A percentile compares a stretch with the other conserved stretches of the same genome.
Conservation (phyloP, 2,329 filamentous ascomycete species). For the Dactylellina parvicollis region DNA sequence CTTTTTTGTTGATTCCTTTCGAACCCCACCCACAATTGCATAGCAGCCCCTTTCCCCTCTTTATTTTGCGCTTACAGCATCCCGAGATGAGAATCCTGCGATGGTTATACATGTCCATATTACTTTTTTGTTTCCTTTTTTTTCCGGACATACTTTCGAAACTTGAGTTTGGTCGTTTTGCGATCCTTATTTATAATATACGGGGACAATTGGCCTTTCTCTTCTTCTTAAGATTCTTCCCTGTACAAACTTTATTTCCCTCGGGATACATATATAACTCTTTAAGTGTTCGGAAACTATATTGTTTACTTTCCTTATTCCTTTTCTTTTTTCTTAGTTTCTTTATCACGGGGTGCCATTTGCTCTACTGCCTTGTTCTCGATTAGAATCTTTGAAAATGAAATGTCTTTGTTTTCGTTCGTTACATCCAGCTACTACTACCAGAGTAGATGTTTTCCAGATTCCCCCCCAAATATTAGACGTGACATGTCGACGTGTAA, state of each 20-base stretch:
- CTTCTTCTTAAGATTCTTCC: slow-evolving; percentile 6
- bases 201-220: background rate
- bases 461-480: background rate
- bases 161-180: background rate
- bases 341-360: slow-evolving; percentile 22
- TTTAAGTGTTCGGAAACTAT: slow-evolving; percentile 44
- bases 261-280: slow-evolving; percentile 35
- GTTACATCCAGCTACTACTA: background rate
- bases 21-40: slow-evolving; percentile 7
- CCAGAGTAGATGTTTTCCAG: background rate
- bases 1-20: slow-evolving; percentile 1
- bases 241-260: slow-evolving; percentile 39
- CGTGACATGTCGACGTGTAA: too few relatives aligned
- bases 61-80: background rate
- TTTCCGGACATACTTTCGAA: background rate
- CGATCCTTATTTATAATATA: background rate
- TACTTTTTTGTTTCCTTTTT: background rate
- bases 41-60: background rate
- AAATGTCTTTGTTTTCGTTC: background rate
- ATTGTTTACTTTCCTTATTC: slow-evolving; percentile 31
- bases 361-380: background rate
- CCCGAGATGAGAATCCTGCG: background rate
- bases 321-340: background rate
- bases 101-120: slow-evolving; percentile 31
- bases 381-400: slow-evolving; percentile 2